phyloP scores from a whole-genome alignment of 2,329 filamentous ascomycete genomes.

The Emmonsia crescens region DNA sequence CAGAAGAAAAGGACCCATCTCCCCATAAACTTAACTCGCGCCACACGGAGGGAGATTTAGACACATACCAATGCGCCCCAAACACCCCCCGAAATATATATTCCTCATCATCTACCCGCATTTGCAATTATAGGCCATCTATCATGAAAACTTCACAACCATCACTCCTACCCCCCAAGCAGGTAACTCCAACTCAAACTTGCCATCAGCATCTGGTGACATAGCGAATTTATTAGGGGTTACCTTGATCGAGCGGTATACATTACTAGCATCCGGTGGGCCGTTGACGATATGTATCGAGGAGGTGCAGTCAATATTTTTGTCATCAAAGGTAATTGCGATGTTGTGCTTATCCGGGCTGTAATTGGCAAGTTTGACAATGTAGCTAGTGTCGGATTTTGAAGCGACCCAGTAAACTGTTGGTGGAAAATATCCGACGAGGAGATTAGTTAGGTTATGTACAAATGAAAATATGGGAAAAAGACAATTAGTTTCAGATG shows the following conservation, averaged over 20 bases:
- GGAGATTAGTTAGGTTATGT: neutral
- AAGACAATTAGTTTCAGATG: neutral
- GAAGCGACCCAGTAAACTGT: conserved; percentile 26
- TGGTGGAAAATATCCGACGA: conserved; percentile 5
- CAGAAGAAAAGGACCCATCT: neutral
- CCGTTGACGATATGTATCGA: neutral
- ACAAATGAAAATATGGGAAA: neutral
- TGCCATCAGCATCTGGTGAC: conserved; percentile 10
- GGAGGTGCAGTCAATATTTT: conserved; percentile 1
- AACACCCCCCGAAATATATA: neutral
- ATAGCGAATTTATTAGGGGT: conserved; percentile 12
- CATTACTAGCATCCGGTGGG: neutral
- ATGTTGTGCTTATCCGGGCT: conserved; percentile 16
- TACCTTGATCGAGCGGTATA: neutral
- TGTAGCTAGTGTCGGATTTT: conserved; percentile 15
- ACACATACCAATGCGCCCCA: neutral
- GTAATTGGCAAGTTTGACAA: conserved; percentile 25
- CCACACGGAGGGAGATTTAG: too few species aligned
- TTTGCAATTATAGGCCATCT: neutral
- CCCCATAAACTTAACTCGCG: too few species aligned
- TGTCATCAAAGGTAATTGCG: conserved; percentile 17
- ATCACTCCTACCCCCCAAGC: conserved; percentile 17
- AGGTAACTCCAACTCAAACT: conserved; percentile 14
- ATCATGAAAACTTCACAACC: conserved; percentile 5
- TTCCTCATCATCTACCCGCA: neutral